Evolutionary conservation across 768 basidiomycete species (phyloP).

Genomic region (Mycena metata): DNA sequence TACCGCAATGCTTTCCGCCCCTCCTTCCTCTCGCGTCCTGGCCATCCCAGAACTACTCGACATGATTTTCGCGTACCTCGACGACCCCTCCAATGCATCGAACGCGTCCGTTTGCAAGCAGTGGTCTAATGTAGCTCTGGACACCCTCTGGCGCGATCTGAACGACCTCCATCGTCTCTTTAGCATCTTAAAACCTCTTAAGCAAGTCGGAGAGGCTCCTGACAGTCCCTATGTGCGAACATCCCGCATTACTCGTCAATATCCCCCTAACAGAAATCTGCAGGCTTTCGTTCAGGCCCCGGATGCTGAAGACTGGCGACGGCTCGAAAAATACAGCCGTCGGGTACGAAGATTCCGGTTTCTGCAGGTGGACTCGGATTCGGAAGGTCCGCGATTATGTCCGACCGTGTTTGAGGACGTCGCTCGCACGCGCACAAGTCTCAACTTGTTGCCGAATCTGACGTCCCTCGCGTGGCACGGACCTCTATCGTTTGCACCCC

Average conservation of each 20-base stretch:
- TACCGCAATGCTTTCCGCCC: conserved; percentile 6
- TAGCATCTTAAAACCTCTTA: conserved; percentile 62
- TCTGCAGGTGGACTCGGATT: conserved; percentile 38
- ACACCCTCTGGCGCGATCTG: conserved; percentile 71
- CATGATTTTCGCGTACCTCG: conserved; percentile 66
- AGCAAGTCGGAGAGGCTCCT: conserved; percentile 27
- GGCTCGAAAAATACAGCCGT: conserved; percentile 66
- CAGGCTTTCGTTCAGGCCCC: conserved; percentile 60
- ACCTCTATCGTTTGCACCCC: conserved; percentile 49
- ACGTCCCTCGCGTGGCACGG: conserved; percentile 64
- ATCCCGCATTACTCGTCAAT: not conserved
- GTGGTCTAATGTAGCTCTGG: conserved; percentile 72
- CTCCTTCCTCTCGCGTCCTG: conserved; percentile 52
- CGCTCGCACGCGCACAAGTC: conserved; percentile 65
- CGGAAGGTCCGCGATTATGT: conserved; percentile 44
- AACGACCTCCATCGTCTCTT: conserved; percentile 62
- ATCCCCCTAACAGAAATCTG: conserved; percentile 14
- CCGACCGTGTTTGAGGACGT: conserved; percentile 65
- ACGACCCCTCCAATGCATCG: conserved; percentile 52
- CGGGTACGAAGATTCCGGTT: conserved; percentile 63
- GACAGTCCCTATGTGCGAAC: conserved; percentile 47
- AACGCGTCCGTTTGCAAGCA: conserved; percentile 69
- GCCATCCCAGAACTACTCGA: conserved; percentile 72
- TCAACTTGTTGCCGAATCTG: conserved; percentile 69
- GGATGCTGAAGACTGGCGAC: conserved; percentile 65